Evolutionary conservation across 1,284 basidiomycete genomes (phyloP).

Genomic region (Sporisorium scitamineum): DNA sequence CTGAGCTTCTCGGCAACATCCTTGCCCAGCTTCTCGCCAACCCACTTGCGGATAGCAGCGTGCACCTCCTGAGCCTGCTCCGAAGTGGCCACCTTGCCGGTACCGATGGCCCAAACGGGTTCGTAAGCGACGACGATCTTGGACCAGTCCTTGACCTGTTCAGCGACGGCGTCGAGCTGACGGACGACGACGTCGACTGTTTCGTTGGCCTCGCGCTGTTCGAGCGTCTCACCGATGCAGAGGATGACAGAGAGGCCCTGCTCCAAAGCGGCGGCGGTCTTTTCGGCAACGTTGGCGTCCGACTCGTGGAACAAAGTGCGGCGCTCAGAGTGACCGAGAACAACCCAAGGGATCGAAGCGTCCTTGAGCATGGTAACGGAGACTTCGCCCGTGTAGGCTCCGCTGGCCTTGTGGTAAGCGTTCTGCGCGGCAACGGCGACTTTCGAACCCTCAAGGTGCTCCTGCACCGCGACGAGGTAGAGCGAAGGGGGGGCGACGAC

Average conservation of each 20-base stretch:
- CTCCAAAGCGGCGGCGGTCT: constrained; percentile 81
- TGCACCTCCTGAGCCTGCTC: constrained; percentile 93
- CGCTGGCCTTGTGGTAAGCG: constrained; percentile 83
- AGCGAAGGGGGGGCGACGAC: constrained; percentile 67
- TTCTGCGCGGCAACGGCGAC: constrained; percentile 86
- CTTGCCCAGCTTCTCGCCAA: constrained; percentile 77
- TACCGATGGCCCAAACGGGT: constrained; percentile 96
- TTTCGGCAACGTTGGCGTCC: constrained; percentile 84
- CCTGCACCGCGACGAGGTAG: constrained; percentile 63
- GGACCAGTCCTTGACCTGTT: constrained; percentile 81
- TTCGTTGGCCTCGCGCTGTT: constrained; percentile 84
- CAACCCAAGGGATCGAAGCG: constrained; percentile 88
- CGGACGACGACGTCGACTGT: constrained; percentile 84
- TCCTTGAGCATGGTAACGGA: constrained; percentile 79
- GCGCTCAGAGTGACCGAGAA: constrained; percentile 98
- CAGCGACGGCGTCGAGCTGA: constrained; percentile 84
- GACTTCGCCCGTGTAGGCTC: constrained; percentile 84
- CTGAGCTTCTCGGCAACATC: constrained; percentile 81
- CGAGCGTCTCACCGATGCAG: constrained; percentile 93
- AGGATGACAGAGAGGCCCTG: constrained; percentile 86
- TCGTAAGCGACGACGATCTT: constrained; percentile 89
- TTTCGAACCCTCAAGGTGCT: constrained; percentile 49
- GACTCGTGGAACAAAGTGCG: constrained; percentile 91
- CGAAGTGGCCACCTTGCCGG: constrained; percentile 92
- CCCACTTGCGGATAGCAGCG: constrained; percentile 82